These are phyloP conservation scores for Luffa acutangula DNA, from an alignment of 306 rosid species.

Conservation along the genomic window DNA sequence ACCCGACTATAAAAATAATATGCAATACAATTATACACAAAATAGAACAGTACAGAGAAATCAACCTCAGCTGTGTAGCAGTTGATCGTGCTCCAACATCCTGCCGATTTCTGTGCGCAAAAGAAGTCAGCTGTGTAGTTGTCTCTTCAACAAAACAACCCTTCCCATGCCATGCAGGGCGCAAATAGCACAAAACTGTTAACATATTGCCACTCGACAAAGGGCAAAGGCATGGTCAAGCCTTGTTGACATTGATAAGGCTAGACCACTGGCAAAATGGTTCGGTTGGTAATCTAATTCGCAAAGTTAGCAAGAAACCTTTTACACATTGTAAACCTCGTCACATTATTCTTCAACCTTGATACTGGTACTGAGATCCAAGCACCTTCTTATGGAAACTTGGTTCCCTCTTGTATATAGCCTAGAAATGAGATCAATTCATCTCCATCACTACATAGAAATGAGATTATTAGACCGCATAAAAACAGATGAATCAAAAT, in stretches of 20 bases:
- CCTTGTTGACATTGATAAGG: not conserved
- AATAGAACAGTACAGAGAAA: not conserved
- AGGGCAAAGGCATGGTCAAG: not conserved
- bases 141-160: not conserved
- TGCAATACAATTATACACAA: not conserved
- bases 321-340: not conserved
- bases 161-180: not conserved
- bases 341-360: not conserved
- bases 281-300: not conserved
- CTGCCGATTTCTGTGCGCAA: not conserved
- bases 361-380: not conserved
- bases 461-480: not conserved
- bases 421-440: not conserved
- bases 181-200: not conserved
- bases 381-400: not conserved
- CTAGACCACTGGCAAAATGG: not conserved
- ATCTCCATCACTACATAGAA: not conserved
- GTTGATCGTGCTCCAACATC: not conserved
- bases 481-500: not conserved
- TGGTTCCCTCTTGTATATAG: not conserved
- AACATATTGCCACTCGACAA: not conserved
- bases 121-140: not conserved
- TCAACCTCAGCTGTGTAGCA: slow-evolving; percentile 7
- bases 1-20: not conserved
- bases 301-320: not conserved